Base-by-base conservation (phyloP, 2,329 filamentous ascomycete genomes). In the Trichoderma koningii region DNA sequence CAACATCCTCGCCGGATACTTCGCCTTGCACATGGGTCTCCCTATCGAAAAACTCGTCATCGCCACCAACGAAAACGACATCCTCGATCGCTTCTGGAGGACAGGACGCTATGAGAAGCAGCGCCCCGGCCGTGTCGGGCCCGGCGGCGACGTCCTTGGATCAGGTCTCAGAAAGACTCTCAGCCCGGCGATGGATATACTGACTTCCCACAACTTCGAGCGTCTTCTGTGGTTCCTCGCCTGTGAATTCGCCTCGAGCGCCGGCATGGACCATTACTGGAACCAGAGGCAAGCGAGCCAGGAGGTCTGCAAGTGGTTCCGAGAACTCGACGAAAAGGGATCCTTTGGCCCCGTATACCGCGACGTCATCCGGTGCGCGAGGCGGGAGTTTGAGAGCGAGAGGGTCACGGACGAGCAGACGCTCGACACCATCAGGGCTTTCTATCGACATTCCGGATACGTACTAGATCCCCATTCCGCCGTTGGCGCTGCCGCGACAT, bases 21-120 rank as follows among this genome's bases (percentile, higher is more conserved):
- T 98, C 73, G 93, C 94, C 21, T 89, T 89, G 71, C 84, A 88
- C 71, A 96, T 97, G 92, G 93, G 93, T 64, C 84, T 98, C 3
- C 93, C 93, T 3, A 83, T 89, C 3, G 90, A 95, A 68, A 96
- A 94, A 80, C 87, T 99, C 38, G 87, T 97, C 71, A 89, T 97
- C 64, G 92, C 94, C 0, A 98, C 94, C 59, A 98, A 98, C 77
- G 93, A 96, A 79, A 99, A 99, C 79, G 95, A 98, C 73, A 98
- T 98, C 67, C 85, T 99, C 12, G 87, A 98, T 78, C 87, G 95
- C 41, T 99, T 99, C 84, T 97, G 92, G 91, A 89, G 90, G 80
- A 91, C 89, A 0, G 92, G 94, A 45, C 84, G 85, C 70, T 98
- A 98, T 79, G 91, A 95, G 81, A 98, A 97, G 84, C 85, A 93